Conservation (phyloP, 345 rosid species). For the Citrus reticulata region DNA sequence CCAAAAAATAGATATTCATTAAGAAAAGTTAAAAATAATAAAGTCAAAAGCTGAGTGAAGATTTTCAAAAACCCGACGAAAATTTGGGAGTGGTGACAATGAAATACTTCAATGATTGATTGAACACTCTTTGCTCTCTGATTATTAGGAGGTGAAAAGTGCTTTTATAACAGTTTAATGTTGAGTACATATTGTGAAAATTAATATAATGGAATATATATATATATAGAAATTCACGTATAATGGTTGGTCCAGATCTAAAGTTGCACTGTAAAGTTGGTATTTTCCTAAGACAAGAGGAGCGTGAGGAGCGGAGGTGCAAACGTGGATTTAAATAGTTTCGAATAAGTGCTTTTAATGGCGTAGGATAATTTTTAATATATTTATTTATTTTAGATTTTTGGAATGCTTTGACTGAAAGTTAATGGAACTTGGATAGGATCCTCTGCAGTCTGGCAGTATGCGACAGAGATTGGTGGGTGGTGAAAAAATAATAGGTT, state of each 20-base stretch:
- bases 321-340: slow-evolving; percentile 8
- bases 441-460: background rate
- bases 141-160: slow-evolving; percentile 18
- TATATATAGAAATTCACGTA: background rate
- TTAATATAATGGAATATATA: too few species aligned
- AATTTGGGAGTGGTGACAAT: background rate
- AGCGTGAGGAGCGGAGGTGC: slow-evolving; percentile 36
- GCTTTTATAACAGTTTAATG: background rate
- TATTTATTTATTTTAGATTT: background rate
- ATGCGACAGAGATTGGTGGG: background rate
- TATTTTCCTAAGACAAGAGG: slow-evolving; percentile 8
- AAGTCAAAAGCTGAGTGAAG: slow-evolving; percentile 25
- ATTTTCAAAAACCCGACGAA: slow-evolving; percentile 15
- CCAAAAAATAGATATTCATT: background rate
- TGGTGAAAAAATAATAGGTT: background rate
- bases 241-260: slow-evolving; percentile 26
- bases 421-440: background rate
- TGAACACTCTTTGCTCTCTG: slow-evolving; percentile 26
- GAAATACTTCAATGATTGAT: slow-evolving; percentile 41
- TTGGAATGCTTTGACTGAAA: slow-evolving; percentile 9
- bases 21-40: background rate
- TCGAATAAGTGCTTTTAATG: background rate
- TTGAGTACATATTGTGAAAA: background rate
- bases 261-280: slow-evolving; percentile 15
- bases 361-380: background rate